phyloP scores from a whole-genome alignment of 805 yeast genomes.

The Wickerhamomyces xylosicus region DNA sequence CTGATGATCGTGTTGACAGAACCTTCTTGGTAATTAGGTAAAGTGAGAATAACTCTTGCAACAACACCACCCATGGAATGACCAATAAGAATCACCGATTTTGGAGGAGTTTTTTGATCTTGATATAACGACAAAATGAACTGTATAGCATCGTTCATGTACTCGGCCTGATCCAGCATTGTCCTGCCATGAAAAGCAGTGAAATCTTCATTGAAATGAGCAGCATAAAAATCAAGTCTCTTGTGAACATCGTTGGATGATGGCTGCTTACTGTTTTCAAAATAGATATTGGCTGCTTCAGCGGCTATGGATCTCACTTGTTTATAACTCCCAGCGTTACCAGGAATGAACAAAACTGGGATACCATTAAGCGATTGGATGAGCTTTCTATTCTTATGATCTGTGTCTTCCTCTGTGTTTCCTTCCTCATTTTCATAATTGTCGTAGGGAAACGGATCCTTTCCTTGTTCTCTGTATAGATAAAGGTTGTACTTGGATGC shows the following conservation, averaged over 20 bases:
- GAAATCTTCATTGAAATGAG: conserved; percentile 91
- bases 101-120: conserved; percentile 31
- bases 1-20: conserved; percentile 82
- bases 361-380: conserved; percentile 41
- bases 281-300: conserved; percentile 49
- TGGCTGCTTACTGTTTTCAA: conserved; percentile 13
- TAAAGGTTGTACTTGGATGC: conserved; percentile 80
- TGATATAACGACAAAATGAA: conserved; percentile 65
- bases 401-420: background rate
- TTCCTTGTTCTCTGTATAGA: conserved; percentile 76
- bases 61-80: conserved; percentile 99
- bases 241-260: conserved; percentile 18
- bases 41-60: conserved; percentile 70
- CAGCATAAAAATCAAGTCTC: conserved; percentile 76
- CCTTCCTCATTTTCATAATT: background rate
- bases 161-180: conserved; percentile 87
- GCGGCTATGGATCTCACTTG: conserved; percentile 93
- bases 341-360: conserved; percentile 91
- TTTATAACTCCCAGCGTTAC: conserved; percentile 90
- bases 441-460: conserved; percentile 25
- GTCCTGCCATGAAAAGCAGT: conserved; percentile 96
- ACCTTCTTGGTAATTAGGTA: conserved; percentile 60
- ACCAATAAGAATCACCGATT: conserved; percentile 69
- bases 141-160: conserved; percentile 74
- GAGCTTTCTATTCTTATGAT: background rate